Percentiles rank a stretch among this genome's conserved stretches.
Conservation (phyloP, 2,329 filamentous ascomycete genomes). For the Ophiocordyceps australis region DNA sequence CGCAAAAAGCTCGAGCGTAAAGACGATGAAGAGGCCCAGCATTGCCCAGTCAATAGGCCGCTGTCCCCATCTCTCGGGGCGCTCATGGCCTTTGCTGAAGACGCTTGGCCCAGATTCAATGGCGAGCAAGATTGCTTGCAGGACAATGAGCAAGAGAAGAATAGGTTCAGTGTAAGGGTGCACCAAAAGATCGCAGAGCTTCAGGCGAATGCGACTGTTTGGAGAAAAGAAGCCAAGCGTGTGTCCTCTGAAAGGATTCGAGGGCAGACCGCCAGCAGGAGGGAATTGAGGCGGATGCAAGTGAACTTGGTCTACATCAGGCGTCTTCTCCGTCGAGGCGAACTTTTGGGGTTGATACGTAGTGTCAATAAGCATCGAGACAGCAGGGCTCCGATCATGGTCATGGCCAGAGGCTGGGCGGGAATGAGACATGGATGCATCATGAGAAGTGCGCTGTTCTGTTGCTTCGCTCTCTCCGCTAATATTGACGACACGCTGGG, state of each 20-base stretch:
- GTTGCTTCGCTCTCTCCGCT: constrained; percentile 80
- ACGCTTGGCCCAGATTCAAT: constrained; percentile 65
- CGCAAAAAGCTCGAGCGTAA: constrained; percentile 69
- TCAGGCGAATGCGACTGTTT: constrained; percentile 53
- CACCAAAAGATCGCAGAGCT: constrained; percentile 68
- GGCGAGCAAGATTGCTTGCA: constrained; percentile 76
- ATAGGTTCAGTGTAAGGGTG: constrained; percentile 74
- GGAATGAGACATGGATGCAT: constrained; percentile 40
- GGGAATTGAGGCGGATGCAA: too few species aligned
- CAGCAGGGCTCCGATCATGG: constrained; percentile 7
- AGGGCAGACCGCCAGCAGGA: constrained; percentile 5
- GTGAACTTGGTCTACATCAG: constrained; percentile 5
- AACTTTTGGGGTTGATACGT: constrained; percentile 31
- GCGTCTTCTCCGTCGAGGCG: constrained; percentile 25
- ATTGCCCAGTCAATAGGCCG: constrained; percentile 62
- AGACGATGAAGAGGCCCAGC: constrained; percentile 69
- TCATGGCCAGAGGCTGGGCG: constrained; percentile 23
- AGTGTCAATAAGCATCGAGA: constrained; percentile 23
- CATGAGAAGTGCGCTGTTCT: constrained; percentile 49
- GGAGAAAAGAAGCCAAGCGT: constrained; percentile 72
- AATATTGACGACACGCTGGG: constrained; percentile 92
- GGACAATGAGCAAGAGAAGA: constrained; percentile 70
- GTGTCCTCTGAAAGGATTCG: constrained; percentile 72
- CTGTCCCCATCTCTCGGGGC: constrained; percentile 47
- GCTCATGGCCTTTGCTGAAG: constrained; percentile 39